These are phyloP conservation scores for Solanum tacnaense DNA, from an alignment of 257 asterid genomes.

Conservation along the genomic window DNA sequence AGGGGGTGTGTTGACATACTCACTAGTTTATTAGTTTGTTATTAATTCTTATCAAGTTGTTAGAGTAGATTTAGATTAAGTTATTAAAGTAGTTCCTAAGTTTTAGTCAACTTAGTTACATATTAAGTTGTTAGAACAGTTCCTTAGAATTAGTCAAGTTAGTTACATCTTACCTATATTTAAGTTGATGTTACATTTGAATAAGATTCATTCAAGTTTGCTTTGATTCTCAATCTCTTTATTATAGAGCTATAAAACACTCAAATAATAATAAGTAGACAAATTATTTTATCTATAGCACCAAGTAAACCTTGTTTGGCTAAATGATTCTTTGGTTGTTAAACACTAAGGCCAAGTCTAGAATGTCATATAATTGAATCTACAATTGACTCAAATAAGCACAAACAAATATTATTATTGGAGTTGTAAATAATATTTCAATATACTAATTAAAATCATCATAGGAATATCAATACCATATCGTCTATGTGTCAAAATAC, in stretches of 20 bases:
- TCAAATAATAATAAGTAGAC: neutral
- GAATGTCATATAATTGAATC: neutral
- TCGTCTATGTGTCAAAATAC: neutral
- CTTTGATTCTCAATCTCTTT: too few relatives aligned
- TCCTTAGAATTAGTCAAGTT: too few relatives aligned
- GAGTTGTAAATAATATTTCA: neutral
- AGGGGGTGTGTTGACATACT: too few relatives aligned
- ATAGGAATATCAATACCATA: neutral
- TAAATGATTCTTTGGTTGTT: neutral
- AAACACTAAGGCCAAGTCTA: neutral
- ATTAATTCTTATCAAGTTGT: too few relatives aligned
- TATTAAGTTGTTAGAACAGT: too few relatives aligned
- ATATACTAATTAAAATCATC: neutral
- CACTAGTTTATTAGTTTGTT: too few relatives aligned
- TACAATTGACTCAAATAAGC: neutral
- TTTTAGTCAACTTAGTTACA: too few relatives aligned
- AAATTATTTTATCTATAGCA: neutral
- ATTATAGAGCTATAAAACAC: neutral
- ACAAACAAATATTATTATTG: neutral
- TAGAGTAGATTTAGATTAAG: too few relatives aligned
- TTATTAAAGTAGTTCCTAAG: too few relatives aligned
- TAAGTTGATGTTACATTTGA: too few relatives aligned
- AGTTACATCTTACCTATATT: too few relatives aligned
- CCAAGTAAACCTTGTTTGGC: neutral
- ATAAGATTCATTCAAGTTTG: too few relatives aligned